Evolutionary conservation across 2,329 filamentous ascomycete species (phyloP).

Genomic region (Cladosporium oxysporum): DNA sequence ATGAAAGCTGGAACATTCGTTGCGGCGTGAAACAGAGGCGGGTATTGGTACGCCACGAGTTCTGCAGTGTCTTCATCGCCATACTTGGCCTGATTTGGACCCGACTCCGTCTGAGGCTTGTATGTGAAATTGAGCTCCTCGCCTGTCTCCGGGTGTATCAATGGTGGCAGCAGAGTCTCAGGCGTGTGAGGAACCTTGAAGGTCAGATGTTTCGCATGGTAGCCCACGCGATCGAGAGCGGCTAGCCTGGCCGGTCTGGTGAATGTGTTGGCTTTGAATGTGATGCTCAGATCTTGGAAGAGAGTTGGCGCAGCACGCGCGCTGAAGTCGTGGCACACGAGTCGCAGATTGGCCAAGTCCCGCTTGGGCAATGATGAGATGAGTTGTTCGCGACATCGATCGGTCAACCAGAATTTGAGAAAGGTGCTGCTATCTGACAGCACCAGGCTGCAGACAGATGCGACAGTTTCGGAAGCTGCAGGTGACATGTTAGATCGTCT

Average conservation of each 20-base stretch:
- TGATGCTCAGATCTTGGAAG: constrained; percentile 69
- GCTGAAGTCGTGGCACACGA: constrained; percentile 69
- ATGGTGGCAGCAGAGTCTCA: constrained; percentile 81
- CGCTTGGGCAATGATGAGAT: constrained; percentile 44
- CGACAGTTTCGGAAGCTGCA: constrained; percentile 47
- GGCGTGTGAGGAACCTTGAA: constrained; percentile 75
- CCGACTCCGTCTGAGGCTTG: constrained; percentile 63
- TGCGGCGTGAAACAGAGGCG: constrained; percentile 83
- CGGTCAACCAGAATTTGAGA: constrained; percentile 52
- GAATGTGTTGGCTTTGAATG: constrained; percentile 73
- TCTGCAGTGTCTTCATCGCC: constrained; percentile 77
- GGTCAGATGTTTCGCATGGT: constrained; percentile 74
- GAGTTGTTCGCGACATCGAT: constrained; percentile 48
- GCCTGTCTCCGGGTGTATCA: constrained; percentile 75
- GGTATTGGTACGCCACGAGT: constrained; percentile 81
- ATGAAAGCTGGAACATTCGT: constrained; percentile 86
- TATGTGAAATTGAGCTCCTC: constrained; percentile 80
- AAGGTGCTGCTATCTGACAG: constrained; percentile 52
- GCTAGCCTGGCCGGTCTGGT: constrained; percentile 71
- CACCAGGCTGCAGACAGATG: constrained; percentile 52
- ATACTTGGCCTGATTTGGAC: constrained; percentile 71
- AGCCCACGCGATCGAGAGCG: constrained; percentile 75
- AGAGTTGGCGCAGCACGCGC: constrained; percentile 68
- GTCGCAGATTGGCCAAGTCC: constrained; percentile 56
- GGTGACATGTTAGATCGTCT: constrained; percentile 10